Base-by-base conservation (phyloP, 495 filamentous ascomycete species). In the Daldinia childiae region DNA sequence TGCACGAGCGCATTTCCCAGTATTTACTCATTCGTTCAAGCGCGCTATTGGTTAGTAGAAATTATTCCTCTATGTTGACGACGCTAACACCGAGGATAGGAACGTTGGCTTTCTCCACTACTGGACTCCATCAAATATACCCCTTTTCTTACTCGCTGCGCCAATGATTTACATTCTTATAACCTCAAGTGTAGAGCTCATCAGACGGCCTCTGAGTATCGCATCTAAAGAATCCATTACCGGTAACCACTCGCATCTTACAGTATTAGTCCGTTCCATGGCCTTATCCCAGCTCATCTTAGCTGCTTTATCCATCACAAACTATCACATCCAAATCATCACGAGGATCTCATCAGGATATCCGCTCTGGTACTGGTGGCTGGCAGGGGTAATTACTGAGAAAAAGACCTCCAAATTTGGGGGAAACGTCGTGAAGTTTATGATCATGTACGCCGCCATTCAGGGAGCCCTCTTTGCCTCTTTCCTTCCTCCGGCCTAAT, bases 241-340 rank as follows among this genome's bases (percentile, higher is more conserved):
- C 11, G 41, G 39, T 3, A 30, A 56, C 34, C 24, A 56, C 1
- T 27, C 56, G 21, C 50, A 72, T 21, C 68, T 74, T 39, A 51
- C 63, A 48, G 39, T 68, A 60, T 72, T 80, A 63, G 77, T 86
- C 66, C 83, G 69, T 63, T 87, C 88, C 9, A 82, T 95, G 62
- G 92, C 93, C 9, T 78, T 90, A 26, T 85, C 88, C 1, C 94
- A 98, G 78, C 78, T 93, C 2, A 39, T 94, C 2, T 80, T 99
- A 32, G 89, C 91, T 0, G 67, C 87, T 11, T 78, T 94, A 71
- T 92, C 93, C 7, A 72, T 94, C 27, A 91, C 90, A 8, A 91
- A 79, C 54, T 96, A 95, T 70, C 95, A 99, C 70, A 91, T 97
- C 12, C 95, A 99, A 79, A 96, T 98, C 64, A 90, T 98, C 68